A percentile compares a stretch with the other conserved stretches of the same genome.
Evolutionary conservation across 129 eudicot species (phyloP).

Genomic region (Ambrosia artemisiifolia): DNA sequence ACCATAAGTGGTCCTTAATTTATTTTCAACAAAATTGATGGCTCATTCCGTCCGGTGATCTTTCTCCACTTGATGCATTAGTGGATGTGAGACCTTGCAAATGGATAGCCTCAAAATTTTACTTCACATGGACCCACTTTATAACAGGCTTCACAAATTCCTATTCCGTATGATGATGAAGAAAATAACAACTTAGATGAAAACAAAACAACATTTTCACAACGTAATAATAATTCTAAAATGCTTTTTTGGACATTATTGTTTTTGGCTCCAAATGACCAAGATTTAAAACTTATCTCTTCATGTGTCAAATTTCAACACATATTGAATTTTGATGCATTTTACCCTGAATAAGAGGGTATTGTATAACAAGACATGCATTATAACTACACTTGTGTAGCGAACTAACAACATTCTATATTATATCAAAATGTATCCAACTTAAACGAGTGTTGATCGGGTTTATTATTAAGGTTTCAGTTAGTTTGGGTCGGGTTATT

Average conservation of each 20-base stretch:
- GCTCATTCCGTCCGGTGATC: constrained; percentile 11
- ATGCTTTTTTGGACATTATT: neutral
- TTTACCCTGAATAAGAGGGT: too few relatives aligned
- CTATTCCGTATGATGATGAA: neutral
- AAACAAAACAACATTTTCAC: constrained; percentile 17
- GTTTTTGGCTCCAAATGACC: neutral
- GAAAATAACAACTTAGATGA: neutral
- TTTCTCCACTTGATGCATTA: constrained; percentile 47
- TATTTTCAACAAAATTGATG: constrained; percentile 13
- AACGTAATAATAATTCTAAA: neutral
- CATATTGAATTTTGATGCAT: too few relatives aligned
- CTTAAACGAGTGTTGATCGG: too few relatives aligned
- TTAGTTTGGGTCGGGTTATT: too few relatives aligned
- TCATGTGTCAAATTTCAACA: too few relatives aligned
- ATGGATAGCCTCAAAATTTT: constrained; percentile 22
- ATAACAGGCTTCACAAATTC: neutral
- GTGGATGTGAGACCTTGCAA: constrained; percentile 35
- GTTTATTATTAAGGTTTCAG: too few relatives aligned
- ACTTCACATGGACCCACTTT: constrained; percentile 29
- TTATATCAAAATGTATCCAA: too few relatives aligned
- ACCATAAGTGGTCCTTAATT: constrained; percentile 30
- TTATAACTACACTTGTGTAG: too few relatives aligned
- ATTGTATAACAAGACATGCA: too few relatives aligned
- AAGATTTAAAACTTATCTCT: neutral
- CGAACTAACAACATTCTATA: too few relatives aligned